A percentile compares a stretch with the other conserved stretches of the same genome.
Evolutionary conservation across 768 basidiomycete genomes (phyloP).

Genomic region (Megacollybia marginata): DNA sequence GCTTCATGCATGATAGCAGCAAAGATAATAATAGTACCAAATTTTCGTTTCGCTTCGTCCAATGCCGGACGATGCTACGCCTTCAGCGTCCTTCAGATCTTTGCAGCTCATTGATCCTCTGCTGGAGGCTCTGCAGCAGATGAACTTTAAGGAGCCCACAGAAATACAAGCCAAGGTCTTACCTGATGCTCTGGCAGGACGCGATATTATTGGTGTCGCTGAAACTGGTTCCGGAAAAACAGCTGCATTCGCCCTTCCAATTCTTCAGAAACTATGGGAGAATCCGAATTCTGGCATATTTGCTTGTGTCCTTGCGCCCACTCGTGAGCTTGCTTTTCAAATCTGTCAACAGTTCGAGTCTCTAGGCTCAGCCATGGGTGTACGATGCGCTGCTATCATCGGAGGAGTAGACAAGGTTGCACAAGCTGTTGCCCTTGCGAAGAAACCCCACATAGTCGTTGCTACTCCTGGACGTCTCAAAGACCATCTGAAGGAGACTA

Average conservation of each 20-base stretch:
- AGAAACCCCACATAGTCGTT: conserved; percentile 90
- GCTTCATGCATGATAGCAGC: conserved; percentile 6
- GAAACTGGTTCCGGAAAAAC: conserved; percentile 98
- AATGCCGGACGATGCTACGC: conserved; percentile 51
- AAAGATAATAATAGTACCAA: not conserved
- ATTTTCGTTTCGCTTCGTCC: conserved; percentile 16
- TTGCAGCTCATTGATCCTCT: conserved; percentile 89
- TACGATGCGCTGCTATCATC: conserved; percentile 85
- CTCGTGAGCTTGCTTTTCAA: conserved; percentile 94
- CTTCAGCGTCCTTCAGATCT: conserved; percentile 58
- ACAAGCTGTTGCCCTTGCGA: conserved; percentile 87
- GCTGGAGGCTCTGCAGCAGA: conserved; percentile 72
- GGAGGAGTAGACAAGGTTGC: conserved; percentile 91
- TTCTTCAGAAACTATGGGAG: conserved; percentile 94
- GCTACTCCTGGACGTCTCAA: conserved; percentile 91
- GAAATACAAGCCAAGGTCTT: conserved; percentile 83
- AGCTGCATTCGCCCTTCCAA: conserved; percentile 93
- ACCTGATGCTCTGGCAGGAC: conserved; percentile 83
- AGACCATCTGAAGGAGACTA: conserved; percentile 95
- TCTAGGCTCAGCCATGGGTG: conserved; percentile 88
- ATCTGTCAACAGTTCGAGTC: conserved; percentile 96
- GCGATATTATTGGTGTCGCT: conserved; percentile 96
- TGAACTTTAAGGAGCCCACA: conserved; percentile 82
- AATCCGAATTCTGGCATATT: conserved; percentile 83
- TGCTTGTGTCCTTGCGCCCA: conserved; percentile 90